Conservation (phyloP, 257 asterid species). For the Nyctanthes arbortristis region DNA sequence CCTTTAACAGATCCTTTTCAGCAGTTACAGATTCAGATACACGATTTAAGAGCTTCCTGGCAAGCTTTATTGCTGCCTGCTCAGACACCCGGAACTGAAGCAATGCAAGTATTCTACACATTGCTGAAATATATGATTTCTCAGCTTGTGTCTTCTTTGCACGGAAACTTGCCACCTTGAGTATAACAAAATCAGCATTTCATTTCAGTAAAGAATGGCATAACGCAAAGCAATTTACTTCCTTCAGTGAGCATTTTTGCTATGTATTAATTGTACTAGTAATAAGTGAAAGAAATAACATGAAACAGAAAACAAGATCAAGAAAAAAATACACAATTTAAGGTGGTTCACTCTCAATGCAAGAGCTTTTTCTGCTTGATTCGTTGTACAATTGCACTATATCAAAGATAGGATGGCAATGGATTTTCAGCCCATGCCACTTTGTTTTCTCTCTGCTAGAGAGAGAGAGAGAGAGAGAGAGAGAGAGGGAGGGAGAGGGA, state of each 20-base stretch:
- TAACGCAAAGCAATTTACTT: background rate
- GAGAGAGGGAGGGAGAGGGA: too few species aligned
- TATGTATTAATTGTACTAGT: too few species aligned
- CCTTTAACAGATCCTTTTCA: slow-evolving; percentile 74
- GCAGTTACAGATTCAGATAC: slow-evolving; percentile 43
- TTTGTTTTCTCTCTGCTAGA: too few species aligned
- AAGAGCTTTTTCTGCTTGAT: too few species aligned
- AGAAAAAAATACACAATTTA: too few species aligned
- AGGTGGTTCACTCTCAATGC: too few species aligned
- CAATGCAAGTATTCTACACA: slow-evolving; percentile 64
- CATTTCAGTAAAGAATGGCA: slow-evolving; percentile 17
- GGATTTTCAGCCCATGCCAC: too few species aligned
- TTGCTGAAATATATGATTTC: slow-evolving; percentile 71
- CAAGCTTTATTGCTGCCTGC: slow-evolving; percentile 67
- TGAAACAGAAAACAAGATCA: too few species aligned
- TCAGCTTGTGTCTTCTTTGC: slow-evolving; percentile 81
- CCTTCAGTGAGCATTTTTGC: background rate
- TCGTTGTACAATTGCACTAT: too few species aligned
- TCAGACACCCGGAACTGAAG: slow-evolving; percentile 72
- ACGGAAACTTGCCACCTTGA: slow-evolving; percentile 65
- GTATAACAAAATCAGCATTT: slow-evolving; percentile 21
- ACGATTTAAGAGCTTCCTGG: slow-evolving; percentile 58
- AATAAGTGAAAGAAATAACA: too few species aligned
- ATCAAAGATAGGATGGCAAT: too few species aligned
- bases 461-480: too few species aligned